Percentiles rank a stretch among this genome's conserved stretches.
These are phyloP conservation scores for Cenchrus fungigraminus DNA, from an alignment of 176 grass and related monocot genomes.

Conservation along the genomic window DNA sequence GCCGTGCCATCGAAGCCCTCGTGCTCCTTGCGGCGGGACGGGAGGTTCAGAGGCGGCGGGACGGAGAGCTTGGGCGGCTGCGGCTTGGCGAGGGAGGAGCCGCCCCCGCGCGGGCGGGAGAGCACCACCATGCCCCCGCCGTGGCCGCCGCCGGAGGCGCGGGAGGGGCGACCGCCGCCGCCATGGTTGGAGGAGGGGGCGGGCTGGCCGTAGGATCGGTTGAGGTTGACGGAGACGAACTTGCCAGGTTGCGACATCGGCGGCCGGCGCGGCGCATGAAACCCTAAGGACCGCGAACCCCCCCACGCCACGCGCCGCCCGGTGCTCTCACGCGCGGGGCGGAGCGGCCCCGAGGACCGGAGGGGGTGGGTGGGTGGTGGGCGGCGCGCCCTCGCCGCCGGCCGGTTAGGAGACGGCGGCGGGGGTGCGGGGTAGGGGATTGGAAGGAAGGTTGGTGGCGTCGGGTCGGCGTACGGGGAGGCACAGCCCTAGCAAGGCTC, in stretches of 20 bases:
- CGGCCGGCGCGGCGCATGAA: conserved; percentile 52
- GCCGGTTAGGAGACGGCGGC: conserved; percentile 53
- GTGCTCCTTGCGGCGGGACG: conserved; percentile 92
- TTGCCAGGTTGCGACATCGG: conserved; percentile 90
- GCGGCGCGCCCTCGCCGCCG: conserved; percentile 46
- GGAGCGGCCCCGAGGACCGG: neutral
- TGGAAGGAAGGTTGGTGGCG: conserved; percentile 43
- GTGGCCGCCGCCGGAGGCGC: conserved; percentile 36
- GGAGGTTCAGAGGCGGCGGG: conserved; percentile 92
- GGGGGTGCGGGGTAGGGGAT: conserved; percentile 39
- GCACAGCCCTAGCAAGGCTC: conserved; percentile 1
- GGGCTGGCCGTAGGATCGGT: conserved; percentile 75
- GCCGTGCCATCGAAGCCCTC: conserved; percentile 78
- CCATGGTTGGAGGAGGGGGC: conserved; percentile 47
- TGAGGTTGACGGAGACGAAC: conserved; percentile 85
- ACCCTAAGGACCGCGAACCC: conserved; percentile 52
- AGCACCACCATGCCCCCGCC: conserved; percentile 87
- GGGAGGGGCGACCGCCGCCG: conserved; percentile 46
- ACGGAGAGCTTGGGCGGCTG: conserved; percentile 82
- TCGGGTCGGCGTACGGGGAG: conserved; percentile 30
- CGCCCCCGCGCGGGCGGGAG: conserved; percentile 62
- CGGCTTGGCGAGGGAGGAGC: conserved; percentile 53
- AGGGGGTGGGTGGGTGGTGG: neutral
- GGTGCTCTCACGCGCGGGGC: neutral
- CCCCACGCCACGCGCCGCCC: conserved; percentile 39